Evolutionary conservation across 495 filamentous ascomycete species (phyloP).

Genomic region (Beverwykella pulmonaria): DNA sequence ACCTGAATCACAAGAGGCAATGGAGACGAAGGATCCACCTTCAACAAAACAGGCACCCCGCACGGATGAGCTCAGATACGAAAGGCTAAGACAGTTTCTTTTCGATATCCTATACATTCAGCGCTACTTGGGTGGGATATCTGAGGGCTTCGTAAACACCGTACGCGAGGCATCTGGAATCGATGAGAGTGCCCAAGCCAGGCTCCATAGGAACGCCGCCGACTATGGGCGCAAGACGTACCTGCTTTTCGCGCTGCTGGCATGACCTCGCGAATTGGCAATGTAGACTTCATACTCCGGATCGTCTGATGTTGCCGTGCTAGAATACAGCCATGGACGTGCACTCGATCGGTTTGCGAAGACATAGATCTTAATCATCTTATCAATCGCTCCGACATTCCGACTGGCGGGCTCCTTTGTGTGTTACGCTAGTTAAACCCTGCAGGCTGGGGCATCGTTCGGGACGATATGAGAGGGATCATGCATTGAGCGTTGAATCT

Average conservation of each 20-base stretch:
- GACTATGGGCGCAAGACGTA: constrained; percentile 49
- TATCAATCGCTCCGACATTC: background rate
- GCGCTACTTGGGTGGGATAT: constrained; percentile 8
- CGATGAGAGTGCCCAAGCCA: constrained; percentile 26
- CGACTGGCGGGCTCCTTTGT: background rate
- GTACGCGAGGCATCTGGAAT: constrained; percentile 17
- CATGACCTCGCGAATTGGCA: background rate
- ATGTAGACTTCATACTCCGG: constrained; percentile 3
- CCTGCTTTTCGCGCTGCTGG: constrained; percentile 43
- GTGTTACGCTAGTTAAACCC: background rate
- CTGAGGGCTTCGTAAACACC: constrained; percentile 10
- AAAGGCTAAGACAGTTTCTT: constrained; percentile 65
- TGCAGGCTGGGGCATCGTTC: background rate
- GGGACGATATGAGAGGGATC: background rate
- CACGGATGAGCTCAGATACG: constrained; percentile 17
- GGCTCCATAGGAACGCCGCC: constrained; percentile 40
- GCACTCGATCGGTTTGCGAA: background rate
- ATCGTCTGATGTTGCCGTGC: too few species aligned
- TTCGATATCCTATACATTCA: constrained; percentile 76
- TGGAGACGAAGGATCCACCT: background rate
- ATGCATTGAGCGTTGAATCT: background rate
- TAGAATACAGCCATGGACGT: background rate
- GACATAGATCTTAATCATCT: too few species aligned
- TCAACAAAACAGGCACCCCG: background rate
- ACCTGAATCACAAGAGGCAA: constrained; percentile 4